phyloP scores from a whole-genome alignment of 2,329 filamentous ascomycete genomes.

The Monosporascus sp. region DNA sequence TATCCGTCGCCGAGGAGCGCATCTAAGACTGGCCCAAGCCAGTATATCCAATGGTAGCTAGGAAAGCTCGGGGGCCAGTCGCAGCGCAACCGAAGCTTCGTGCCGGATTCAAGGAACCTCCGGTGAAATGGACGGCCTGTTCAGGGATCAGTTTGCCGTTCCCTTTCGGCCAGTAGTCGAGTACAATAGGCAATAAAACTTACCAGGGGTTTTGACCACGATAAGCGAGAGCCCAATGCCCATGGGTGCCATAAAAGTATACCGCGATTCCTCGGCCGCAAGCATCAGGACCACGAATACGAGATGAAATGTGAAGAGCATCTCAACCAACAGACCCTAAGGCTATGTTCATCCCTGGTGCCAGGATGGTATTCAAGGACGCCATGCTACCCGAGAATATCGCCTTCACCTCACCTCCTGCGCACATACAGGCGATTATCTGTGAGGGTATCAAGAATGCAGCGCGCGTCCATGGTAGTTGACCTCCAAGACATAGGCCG shows the following conservation, averaged over 20 bases:
- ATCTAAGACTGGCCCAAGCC: conserved; percentile 39
- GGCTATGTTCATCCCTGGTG: conserved; percentile 27
- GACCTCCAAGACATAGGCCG: conserved; percentile 45
- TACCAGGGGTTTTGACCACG: conserved; percentile 37
- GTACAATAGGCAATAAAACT: background rate
- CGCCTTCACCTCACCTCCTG: conserved; percentile 48
- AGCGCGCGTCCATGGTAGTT: conserved; percentile 40
- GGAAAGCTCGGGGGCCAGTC: conserved; percentile 30
- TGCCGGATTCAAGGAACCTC: conserved; percentile 38
- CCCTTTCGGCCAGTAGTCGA: background rate
- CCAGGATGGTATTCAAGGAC: conserved; percentile 15
- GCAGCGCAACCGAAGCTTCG: conserved; percentile 40
- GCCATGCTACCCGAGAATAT: conserved; percentile 46
- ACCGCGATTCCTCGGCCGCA: conserved; percentile 61
- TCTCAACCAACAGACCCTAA: conserved; percentile 56
- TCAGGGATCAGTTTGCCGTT: background rate
- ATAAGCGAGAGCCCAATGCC: conserved; percentile 64
- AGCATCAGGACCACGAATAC: conserved; percentile 61
- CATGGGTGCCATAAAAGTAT: conserved; percentile 60
- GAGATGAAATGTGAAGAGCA: conserved; percentile 55
- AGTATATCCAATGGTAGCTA: conserved; percentile 39
- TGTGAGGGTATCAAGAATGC: conserved; percentile 45
- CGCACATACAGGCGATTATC: conserved; percentile 47
- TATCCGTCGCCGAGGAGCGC: conserved; percentile 35
- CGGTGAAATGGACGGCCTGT: conserved; percentile 34